Percentiles rank a stretch among this genome's conserved stretches.
Conservation (phyloP, 768 basidiomycete genomes). For the Artomyces pyxidatus region DNA sequence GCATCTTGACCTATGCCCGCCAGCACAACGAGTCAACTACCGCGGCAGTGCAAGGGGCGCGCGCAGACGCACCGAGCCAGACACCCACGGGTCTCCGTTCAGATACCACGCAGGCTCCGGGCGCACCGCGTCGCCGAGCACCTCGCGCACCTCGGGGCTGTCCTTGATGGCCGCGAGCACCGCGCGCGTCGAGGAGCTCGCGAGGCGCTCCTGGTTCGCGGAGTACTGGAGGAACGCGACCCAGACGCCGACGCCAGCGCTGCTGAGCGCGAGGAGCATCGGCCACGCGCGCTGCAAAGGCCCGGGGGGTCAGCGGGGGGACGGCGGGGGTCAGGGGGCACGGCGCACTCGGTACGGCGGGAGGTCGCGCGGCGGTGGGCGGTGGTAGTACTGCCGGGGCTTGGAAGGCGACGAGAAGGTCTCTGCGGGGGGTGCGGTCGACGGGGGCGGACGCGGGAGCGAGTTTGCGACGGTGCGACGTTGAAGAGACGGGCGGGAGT, state of each 20-base stretch:
- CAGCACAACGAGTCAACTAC: background rate
- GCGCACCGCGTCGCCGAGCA: conserved; percentile 58
- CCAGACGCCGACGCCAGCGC: conserved; percentile 56
- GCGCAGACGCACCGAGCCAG: conserved; percentile 49
- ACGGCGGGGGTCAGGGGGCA: background rate
- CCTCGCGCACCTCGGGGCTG: conserved; percentile 38
- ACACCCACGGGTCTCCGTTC: conserved; percentile 67
- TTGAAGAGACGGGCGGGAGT: background rate
- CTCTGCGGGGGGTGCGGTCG: conserved; percentile 17
- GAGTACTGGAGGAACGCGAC: conserved; percentile 58
- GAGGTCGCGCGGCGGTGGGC: conserved; percentile 33
- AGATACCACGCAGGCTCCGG: conserved; percentile 65
- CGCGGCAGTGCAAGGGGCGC: background rate
- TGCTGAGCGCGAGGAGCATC: conserved; percentile 37
- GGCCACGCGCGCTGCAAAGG: conserved; percentile 44
- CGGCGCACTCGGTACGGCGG: conserved; percentile 33
- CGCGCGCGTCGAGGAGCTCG: conserved; percentile 65
- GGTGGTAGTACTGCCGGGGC: conserved; percentile 36
- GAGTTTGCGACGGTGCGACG: conserved; percentile 4
- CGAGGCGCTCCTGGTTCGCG: conserved; percentile 71
- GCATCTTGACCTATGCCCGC: conserved; percentile 49
- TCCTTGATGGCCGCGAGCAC: conserved; percentile 53
- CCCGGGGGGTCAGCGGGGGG: background rate
- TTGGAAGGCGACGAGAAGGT: conserved; percentile 38
- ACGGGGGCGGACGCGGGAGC: conserved; percentile 14